Evolutionary conservation across 2,329 filamentous ascomycete species (phyloP).

Genomic region (Diaporthe citri): DNA sequence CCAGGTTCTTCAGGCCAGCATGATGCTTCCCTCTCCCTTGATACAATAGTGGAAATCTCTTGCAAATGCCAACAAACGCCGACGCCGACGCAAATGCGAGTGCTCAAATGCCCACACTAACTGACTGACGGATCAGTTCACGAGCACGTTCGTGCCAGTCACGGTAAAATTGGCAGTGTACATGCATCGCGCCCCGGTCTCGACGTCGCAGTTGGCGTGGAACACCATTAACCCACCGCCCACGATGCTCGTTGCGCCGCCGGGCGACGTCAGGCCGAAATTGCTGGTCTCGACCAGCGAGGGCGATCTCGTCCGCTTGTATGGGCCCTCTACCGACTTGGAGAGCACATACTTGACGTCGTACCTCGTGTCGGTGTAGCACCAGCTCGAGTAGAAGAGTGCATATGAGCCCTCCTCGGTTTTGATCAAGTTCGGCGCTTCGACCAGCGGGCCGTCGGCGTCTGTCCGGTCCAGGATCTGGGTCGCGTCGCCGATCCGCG

Average conservation of each 20-base stretch:
- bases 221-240: conserved; percentile 36
- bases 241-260: conserved; percentile 39
- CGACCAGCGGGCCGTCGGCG: conserved; percentile 67
- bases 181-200: conserved; percentile 38
- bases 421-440: conserved; percentile 69
- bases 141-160: conserved; percentile 31
- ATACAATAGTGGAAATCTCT: conserved; percentile 24
- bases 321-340: conserved; percentile 36
- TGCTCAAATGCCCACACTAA: conserved; percentile 6
- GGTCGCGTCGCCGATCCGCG: conserved; percentile 62
- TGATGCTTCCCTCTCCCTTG: conserved; percentile 20
- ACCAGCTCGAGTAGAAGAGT: conserved; percentile 73
- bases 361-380: conserved; percentile 66
- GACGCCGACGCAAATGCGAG: conserved; percentile 1
- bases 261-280: conserved; percentile 38
- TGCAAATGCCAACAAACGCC: conserved; percentile 32
- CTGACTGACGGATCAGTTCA: conserved; percentile 10
- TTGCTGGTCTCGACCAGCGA: conserved; percentile 34
- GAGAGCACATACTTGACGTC: conserved; percentile 70
- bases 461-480: conserved; percentile 59
- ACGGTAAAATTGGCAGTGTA: conserved; percentile 39
- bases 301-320: conserved; percentile 15
- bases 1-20: conserved; percentile 19
- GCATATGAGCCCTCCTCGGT: conserved; percentile 64
- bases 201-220: conserved; percentile 37